A percentile compares a stretch with the other conserved stretches of the same genome.
phyloP scores from a whole-genome alignment of 2,329 filamentous ascomycete species.

The Curvularia verruculosa region DNA sequence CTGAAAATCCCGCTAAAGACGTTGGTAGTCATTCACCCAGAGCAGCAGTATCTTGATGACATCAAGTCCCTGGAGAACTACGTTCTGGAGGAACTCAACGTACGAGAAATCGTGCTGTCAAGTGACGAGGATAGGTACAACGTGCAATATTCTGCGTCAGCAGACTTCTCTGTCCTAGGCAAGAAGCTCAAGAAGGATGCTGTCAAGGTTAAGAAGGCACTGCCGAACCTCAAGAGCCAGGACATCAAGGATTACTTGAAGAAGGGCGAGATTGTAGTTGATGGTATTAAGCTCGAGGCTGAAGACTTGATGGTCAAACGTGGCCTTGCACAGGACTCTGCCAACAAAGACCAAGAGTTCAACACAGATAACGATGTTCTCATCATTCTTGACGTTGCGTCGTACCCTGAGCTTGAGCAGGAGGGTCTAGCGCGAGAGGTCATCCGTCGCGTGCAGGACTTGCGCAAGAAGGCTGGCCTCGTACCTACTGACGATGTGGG shows the following conservation, averaged over 20 bases:
- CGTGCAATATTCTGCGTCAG: slow-evolving; percentile 86
- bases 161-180: slow-evolving; percentile 92
- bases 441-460: slow-evolving; percentile 87
- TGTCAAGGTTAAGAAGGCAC: slow-evolving; percentile 85
- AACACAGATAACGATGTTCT: slow-evolving; percentile 90
- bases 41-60: slow-evolving; percentile 83
- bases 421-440: slow-evolving; percentile 92
- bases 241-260: slow-evolving; percentile 80
- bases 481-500: slow-evolving; percentile 91
- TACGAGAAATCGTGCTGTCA: slow-evolving; percentile 82
- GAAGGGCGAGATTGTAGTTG: slow-evolving; percentile 77
- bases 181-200: slow-evolving; percentile 98
- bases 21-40: slow-evolving; percentile 84
- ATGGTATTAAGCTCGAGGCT: slow-evolving; percentile 80
- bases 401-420: slow-evolving; percentile 83
- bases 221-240: slow-evolving; percentile 77
- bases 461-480: slow-evolving; percentile 92
- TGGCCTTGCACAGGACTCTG: slow-evolving; percentile 73
- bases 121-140: slow-evolving; percentile 89
- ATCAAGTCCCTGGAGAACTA: slow-evolving; percentile 85
- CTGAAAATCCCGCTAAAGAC: slow-evolving; percentile 92
- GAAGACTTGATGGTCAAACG: slow-evolving; percentile 85
- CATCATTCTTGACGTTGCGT: slow-evolving; percentile 82
- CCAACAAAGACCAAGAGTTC: slow-evolving; percentile 77
- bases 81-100: slow-evolving; percentile 88